A percentile compares a stretch with the other conserved stretches of the same genome.
Evolutionary conservation across 495 filamentous ascomycete species (phyloP).

Genomic region (Achaetomiella virescens): DNA sequence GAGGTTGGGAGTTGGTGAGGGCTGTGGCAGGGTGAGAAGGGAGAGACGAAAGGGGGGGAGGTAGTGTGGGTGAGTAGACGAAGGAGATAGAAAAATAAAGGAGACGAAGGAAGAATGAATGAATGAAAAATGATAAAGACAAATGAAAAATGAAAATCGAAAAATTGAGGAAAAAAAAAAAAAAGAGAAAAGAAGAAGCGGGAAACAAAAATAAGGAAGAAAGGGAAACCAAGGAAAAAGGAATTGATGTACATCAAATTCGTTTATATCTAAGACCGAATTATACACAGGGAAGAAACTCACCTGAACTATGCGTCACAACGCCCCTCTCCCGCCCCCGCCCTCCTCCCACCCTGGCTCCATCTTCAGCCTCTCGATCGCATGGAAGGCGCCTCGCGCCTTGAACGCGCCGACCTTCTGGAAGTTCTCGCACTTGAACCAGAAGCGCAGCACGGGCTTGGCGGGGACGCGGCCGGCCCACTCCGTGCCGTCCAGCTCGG

Average conservation of each 20-base stretch:
- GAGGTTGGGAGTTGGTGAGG: no score
- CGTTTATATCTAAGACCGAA: neutral
- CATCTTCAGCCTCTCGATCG: slow-evolving; percentile 62
- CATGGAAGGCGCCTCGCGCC: slow-evolving; percentile 84
- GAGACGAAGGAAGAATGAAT: no score
- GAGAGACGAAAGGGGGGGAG: no score
- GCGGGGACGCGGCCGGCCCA: slow-evolving; percentile 55
- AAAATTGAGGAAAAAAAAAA: no score
- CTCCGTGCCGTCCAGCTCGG: slow-evolving; percentile 48
- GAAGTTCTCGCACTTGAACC: slow-evolving; percentile 95
- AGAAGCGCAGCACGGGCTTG: slow-evolving; percentile 62
- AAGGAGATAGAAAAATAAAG: no score
- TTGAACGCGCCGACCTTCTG: slow-evolving; percentile 94
- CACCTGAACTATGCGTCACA: slow-evolving; percentile 87
- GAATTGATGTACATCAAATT: neutral
- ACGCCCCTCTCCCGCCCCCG: slow-evolving; percentile 57
- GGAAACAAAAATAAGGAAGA: no score
- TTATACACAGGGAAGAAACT: slow-evolving; percentile 7
- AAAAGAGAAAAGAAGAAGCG: no score
- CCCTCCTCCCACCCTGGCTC: slow-evolving; percentile 54
- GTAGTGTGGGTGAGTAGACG: no score
- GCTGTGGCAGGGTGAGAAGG: no score
- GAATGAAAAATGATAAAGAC: no score
- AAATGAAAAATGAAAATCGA: no score
- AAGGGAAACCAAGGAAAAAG: no score